Evolutionary conservation across 371 early-diverging fungal genomes (phyloP).

Genomic region (Mortierella sp.): DNA sequence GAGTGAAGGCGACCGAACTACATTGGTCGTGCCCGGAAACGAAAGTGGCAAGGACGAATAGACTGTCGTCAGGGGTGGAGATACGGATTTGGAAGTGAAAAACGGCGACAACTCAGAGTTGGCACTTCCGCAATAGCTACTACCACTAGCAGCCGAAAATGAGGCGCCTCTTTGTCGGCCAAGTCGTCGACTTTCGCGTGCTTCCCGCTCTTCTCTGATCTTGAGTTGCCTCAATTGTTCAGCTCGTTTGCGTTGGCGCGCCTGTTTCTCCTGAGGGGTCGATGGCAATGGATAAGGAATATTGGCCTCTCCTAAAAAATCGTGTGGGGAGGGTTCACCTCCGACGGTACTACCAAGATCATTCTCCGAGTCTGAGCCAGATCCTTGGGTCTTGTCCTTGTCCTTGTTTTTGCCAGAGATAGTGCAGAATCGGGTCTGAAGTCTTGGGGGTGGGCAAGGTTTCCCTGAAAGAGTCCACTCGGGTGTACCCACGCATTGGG

Average conservation of each 20-base stretch:
- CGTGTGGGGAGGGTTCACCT: conserved; percentile 38
- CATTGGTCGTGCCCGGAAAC: neutral
- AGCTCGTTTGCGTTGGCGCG: conserved; percentile 37
- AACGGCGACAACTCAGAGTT: neutral
- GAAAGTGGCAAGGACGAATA: neutral
- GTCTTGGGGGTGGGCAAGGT: no score
- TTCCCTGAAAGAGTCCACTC: no score
- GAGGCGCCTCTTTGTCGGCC: conserved; percentile 28
- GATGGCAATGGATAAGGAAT: conserved; percentile 40
- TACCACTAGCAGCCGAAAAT: conserved; percentile 13
- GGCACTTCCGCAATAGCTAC: neutral
- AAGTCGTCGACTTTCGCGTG: conserved; percentile 15
- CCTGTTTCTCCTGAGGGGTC: conserved; percentile 37
- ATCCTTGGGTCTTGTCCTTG: neutral
- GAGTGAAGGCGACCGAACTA: neutral
- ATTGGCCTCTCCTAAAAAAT: conserved; percentile 44
- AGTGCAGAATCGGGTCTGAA: conserved; percentile 35
- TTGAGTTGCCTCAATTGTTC: conserved; percentile 43
- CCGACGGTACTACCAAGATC: neutral
- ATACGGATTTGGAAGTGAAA: neutral
- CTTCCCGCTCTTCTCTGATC: conserved; percentile 40
- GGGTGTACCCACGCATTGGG: no score
- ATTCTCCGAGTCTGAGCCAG: neutral
- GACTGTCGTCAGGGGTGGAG: neutral
- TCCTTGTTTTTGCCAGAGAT: conserved; percentile 3